Base-by-base conservation (phyloP, 179 eudicot genomes). In the Beta macrorhiza region DNA sequence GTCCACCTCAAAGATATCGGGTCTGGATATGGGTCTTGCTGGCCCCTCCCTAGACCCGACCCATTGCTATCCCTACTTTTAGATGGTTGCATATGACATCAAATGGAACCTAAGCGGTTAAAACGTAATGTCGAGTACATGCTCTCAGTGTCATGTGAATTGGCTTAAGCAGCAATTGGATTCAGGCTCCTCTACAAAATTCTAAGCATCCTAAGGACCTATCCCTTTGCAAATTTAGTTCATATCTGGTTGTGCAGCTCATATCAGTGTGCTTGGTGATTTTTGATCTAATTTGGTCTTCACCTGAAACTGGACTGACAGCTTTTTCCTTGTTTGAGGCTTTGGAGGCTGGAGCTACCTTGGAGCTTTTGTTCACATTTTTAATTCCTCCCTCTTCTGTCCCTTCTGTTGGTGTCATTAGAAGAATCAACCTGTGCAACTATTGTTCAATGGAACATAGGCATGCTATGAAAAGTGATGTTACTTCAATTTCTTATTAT, bases 401-500 rank as follows among this genome's bases (percentile, higher is more conserved):
- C 5, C 67, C 67, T 63, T 63, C 15, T 37, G 42, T 37, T 29
- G 32, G 32, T 29, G 32, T 29, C 32, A 29, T 29, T 29, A 29
- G 32, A 1, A 29, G 32, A 29, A 29, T 29, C 32, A 29, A 29
- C 47, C 10, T 2, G 5, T 2, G 47, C 58, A 42, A 67, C 15
- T 13, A 57, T 19, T 67, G 5, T 47, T 51, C 55, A 16, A 59
- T 72, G 22, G 15, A 71, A 61, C 68, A 61, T 72, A 37, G 4
- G 29, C 70, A 20, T n/a, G 56, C 14, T 75, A 1, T 44, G 19
- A 56, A 29, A 77, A 53, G 51, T 72, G 13, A 14, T 62, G 37
- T 65, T 29, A 29, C 32, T 29, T 75, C 76, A 76, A 51, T 67
- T 62, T 76, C 82, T 47, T 65, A 22, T 47, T 79, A 29, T 32